Percentiles rank a stretch among this genome's conserved stretches.
Conservation (phyloP, 2,329 filamentous ascomycete genomes). For the Herpotrichia juniperi region DNA sequence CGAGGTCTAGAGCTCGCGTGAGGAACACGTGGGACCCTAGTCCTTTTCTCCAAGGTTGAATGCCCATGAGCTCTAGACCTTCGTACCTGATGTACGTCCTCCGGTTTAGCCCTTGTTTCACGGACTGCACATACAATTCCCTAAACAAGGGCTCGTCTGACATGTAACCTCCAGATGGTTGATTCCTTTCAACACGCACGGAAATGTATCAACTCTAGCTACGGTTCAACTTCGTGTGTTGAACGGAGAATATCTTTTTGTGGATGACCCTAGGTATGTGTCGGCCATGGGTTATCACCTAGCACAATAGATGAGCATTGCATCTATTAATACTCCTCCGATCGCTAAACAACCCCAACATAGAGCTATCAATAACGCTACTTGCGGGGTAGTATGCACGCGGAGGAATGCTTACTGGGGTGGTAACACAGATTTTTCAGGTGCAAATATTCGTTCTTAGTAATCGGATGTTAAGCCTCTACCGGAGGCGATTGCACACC, state of each 20-base stretch:
- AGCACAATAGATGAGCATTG: neutral
- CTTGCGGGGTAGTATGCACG: neutral
- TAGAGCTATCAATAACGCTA: neutral
- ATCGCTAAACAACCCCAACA: neutral
- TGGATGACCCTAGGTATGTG: too few relatives aligned
- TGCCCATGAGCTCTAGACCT: neutral
- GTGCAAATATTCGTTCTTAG: neutral
- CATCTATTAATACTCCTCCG: neutral
- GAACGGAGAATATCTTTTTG: too few relatives aligned
- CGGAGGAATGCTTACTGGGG: neutral
- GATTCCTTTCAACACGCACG: neutral
- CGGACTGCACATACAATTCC: neutral
- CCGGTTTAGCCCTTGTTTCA: neutral
- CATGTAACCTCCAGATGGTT: neutral
- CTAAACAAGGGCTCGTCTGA: neutral
- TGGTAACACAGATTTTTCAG: neutral
- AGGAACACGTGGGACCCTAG: neutral
- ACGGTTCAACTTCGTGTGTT: too few relatives aligned
- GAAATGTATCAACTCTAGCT: too few relatives aligned
- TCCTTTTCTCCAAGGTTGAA: neutral
- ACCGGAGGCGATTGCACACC: neutral
- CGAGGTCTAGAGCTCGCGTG: neutral
- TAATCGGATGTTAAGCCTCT: neutral
- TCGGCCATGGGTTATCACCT: too few relatives aligned
- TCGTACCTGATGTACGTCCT: neutral